Evolutionary conservation across 257 asterid species (phyloP).

Genomic region (Datura wrightii): DNA sequence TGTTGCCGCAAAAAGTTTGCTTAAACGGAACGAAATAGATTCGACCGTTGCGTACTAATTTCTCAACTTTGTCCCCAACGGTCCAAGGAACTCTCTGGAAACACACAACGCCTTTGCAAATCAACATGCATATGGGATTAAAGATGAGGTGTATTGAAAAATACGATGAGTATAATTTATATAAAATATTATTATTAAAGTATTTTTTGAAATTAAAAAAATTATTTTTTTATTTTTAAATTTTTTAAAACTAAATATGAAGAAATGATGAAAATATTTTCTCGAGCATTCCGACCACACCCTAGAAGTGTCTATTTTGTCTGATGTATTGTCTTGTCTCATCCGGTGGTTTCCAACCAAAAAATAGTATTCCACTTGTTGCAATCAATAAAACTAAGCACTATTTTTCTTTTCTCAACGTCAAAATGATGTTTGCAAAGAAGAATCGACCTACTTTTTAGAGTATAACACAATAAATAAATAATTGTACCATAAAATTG

Average conservation of each 20-base stretch:
- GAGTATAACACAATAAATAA: neutral
- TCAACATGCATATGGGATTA: too few relatives aligned
- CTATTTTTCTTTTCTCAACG: neutral
- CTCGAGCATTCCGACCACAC: neutral
- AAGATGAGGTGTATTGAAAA: too few relatives aligned
- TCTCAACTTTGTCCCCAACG: neutral
- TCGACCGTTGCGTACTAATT: neutral
- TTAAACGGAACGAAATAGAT: constrained; percentile 10
- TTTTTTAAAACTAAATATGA: too few relatives aligned
- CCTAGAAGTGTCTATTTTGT: neutral
- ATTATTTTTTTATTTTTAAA: too few relatives aligned
- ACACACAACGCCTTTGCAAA: neutral
- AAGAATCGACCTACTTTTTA: neutral
- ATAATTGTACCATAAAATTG: neutral
- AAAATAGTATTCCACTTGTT: neutral
- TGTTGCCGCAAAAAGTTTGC: neutral
- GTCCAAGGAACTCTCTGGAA: neutral
- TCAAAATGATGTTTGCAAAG: constrained; percentile 6
- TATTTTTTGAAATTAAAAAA: too few relatives aligned
- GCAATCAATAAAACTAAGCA: neutral
- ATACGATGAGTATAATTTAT: too few relatives aligned
- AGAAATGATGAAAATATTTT: neutral
- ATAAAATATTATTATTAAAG: too few relatives aligned
- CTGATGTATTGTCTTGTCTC: constrained; percentile 12
- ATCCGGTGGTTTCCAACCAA: neutral